A percentile compares a stretch with the other conserved stretches of the same genome.
These are phyloP conservation scores for Neurospora sp. DNA, from an alignment of 495 filamentous ascomycete genomes.

Conservation along the genomic window DNA sequence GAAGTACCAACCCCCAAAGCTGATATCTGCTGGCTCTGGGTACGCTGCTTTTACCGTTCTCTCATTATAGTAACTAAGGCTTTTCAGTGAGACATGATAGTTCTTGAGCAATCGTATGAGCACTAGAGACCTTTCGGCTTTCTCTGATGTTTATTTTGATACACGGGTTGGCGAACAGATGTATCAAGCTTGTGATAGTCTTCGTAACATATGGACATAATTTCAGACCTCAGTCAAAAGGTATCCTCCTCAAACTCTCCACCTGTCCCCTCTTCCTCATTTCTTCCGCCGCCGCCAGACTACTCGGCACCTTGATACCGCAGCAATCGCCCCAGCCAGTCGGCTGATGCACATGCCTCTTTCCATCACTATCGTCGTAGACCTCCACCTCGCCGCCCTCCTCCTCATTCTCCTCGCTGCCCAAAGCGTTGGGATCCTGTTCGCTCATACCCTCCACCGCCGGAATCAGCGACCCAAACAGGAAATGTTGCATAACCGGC, in stretches of 20 bases:
- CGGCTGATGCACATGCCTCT: slow-evolving; percentile 54
- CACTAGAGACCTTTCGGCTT: not conserved
- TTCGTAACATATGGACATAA: not conserved
- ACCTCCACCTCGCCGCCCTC: slow-evolving; percentile 48
- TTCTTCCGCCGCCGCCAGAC: slow-evolving; percentile 78
- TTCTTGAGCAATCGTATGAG: not conserved
- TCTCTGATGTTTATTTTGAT: too few relatives aligned
- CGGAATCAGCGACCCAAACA: slow-evolving; percentile 78
- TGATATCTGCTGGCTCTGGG: not conserved
- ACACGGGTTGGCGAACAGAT: not conserved
- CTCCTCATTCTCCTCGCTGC: slow-evolving; percentile 37
- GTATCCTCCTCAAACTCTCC: slow-evolving; percentile 66
- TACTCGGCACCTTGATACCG: slow-evolving; percentile 95
- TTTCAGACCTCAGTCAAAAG: slow-evolving; percentile 59
- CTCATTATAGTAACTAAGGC: too few relatives aligned
- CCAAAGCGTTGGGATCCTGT: slow-evolving; percentile 32
- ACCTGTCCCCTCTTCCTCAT: slow-evolving; percentile 60
- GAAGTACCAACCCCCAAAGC: not conserved
- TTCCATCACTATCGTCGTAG: slow-evolving; percentile 51
- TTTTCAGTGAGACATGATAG: not conserved
- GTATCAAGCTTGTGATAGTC: not conserved
- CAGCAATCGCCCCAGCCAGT: slow-evolving; percentile 93
- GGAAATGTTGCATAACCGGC: slow-evolving; percentile 96
- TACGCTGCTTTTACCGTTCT: not conserved
- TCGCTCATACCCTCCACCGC: slow-evolving; percentile 72